These are phyloP conservation scores for Solanum medicagineum DNA, from an alignment of 257 asterid species.

Conservation along the genomic window DNA sequence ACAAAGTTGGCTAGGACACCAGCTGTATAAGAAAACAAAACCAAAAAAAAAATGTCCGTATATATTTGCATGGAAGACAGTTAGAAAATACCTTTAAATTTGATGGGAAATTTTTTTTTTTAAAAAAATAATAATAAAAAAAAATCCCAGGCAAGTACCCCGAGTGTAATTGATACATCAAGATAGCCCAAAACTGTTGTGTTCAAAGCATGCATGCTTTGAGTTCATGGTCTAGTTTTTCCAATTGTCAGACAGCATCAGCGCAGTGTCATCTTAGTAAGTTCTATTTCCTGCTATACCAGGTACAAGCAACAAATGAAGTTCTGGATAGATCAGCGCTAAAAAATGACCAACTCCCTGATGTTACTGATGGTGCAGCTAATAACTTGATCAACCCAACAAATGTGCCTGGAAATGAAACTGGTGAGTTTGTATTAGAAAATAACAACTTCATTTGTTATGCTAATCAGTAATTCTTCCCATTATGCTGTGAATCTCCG, in stretches of 20 bases:
- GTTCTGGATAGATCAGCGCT: constrained; percentile 17
- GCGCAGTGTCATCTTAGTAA: background rate
- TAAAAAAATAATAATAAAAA: no score
- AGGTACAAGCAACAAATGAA: constrained; percentile 31
- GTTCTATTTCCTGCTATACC: constrained; percentile 2
- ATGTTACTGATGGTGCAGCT: constrained; percentile 7
- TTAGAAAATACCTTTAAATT: background rate
- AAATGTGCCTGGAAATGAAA: constrained; percentile 27
- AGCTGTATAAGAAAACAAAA: no score
- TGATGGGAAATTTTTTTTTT: background rate
- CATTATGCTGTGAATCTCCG: background rate
- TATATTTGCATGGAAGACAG: background rate
- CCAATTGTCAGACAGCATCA: background rate
- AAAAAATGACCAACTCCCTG: constrained; percentile 20
- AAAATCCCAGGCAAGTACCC: background rate
- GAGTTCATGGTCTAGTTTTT: background rate
- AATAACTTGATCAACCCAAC: constrained; percentile 10
- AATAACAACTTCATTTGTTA: background rate
- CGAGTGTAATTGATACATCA: no score
- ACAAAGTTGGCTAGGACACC: background rate
- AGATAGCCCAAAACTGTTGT: no score
- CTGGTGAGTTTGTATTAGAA: constrained; percentile 10
- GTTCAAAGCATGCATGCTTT: background rate
- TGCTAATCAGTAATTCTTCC: background rate
- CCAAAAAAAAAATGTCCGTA: background rate